Conservation (phyloP, 495 filamentous ascomycete species). For the Filosporella fistucella region DNA sequence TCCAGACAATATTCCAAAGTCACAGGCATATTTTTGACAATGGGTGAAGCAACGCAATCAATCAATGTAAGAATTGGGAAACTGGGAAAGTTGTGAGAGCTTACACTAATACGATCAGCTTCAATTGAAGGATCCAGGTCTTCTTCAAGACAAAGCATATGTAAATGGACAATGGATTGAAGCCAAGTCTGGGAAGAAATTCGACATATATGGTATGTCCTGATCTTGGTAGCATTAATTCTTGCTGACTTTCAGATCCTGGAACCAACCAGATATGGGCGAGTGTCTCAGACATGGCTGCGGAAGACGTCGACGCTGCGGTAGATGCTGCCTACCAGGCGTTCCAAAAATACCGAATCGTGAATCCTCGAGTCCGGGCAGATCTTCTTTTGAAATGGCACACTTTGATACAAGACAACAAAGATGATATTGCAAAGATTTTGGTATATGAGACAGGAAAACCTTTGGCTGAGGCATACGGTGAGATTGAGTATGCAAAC, state of each 20-base stretch:
- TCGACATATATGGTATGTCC: constrained; percentile 59
- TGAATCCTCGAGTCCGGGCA: constrained; percentile 55
- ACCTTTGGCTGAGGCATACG: constrained; percentile 51
- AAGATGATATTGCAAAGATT: constrained; percentile 53
- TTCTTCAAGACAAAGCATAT: constrained; percentile 57
- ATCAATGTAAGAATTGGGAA: too few relatives aligned
- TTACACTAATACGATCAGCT: too few relatives aligned
- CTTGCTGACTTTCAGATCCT: constrained; percentile 42
- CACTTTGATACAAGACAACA: constrained; percentile 42
- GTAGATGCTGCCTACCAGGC: constrained; percentile 54
- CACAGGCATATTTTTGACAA: too few relatives aligned
- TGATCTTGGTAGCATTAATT: neutral
- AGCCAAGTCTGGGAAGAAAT: constrained; percentile 56
- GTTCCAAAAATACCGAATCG: constrained; percentile 56
- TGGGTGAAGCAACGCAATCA: too few relatives aligned
- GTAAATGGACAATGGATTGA: constrained; percentile 59
- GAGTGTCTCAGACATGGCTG: constrained; percentile 53
- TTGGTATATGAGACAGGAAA: constrained; percentile 63
- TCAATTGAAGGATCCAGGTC: constrained; percentile 51
- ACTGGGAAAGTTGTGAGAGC: too few relatives aligned
- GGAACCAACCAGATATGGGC: constrained; percentile 62
- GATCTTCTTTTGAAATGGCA: constrained; percentile 59
- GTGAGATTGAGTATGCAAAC: constrained; percentile 55
- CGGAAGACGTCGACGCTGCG: constrained; percentile 56
- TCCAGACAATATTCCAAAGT: too few relatives aligned